phyloP scores from a whole-genome alignment of 371 early-diverging fungal genomes.

The Syncephalastrum sp. region DNA sequence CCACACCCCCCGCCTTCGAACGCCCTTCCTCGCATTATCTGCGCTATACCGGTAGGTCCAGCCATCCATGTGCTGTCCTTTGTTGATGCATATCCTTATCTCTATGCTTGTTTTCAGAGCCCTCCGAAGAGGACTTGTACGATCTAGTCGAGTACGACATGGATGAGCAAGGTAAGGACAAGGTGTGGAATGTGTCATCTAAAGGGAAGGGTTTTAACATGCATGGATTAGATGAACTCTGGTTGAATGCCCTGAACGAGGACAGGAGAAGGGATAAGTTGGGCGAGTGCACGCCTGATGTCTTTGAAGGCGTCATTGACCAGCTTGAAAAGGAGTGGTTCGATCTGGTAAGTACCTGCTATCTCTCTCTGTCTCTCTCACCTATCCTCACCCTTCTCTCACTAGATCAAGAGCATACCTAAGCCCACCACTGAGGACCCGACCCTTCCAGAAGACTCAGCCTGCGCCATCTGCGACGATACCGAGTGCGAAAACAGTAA shows the following conservation, averaged over 20 bases:
- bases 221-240: slow-evolving; percentile 56
- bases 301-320: slow-evolving; percentile 92
- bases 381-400: background rate
- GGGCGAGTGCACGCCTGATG: slow-evolving; percentile 50
- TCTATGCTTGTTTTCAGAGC: slow-evolving; percentile 47
- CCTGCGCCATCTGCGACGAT: slow-evolving; percentile 95
- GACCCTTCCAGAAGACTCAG: slow-evolving; percentile 71
- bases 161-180: slow-evolving; percentile 87
- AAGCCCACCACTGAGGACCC: slow-evolving; percentile 35
- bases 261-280: slow-evolving; percentile 59
- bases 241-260: slow-evolving; percentile 74
- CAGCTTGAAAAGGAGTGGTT: slow-evolving; percentile 97
- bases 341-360: slow-evolving; percentile 61
- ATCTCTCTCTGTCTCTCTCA: no score
- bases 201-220: background rate
- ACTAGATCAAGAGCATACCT: slow-evolving; percentile 40
- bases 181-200: background rate
- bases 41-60: slow-evolving; percentile 45
- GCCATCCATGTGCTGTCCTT: background rate
- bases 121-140: slow-evolving; percentile 79
- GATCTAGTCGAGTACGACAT: slow-evolving; percentile 93
- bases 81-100: background rate
- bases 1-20: slow-evolving; percentile 17
- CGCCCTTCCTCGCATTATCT: slow-evolving; percentile 62
- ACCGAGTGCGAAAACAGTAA: slow-evolving; percentile 96